Percentiles rank a stretch among this genome's conserved stretches.
phyloP scores from a whole-genome alignment of 169 alveolate species.

The Plasmodium coatneyi region DNA sequence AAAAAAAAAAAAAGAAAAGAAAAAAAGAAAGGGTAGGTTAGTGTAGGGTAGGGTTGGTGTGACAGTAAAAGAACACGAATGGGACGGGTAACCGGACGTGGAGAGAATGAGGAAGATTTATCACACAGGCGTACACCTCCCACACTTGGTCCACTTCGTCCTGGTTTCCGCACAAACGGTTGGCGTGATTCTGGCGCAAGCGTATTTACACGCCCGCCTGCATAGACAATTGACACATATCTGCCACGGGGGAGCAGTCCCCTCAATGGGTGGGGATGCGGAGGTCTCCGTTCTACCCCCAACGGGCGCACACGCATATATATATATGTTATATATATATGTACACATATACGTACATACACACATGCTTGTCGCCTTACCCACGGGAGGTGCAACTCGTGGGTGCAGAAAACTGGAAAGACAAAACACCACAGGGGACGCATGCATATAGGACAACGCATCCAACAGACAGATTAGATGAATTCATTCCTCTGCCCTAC shows the following conservation, averaged over 20 bases:
- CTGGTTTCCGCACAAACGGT: neutral
- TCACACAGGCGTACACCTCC: neutral
- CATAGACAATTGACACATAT: neutral
- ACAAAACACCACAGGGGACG: neutral
- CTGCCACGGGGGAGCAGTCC: neutral
- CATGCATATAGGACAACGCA: neutral
- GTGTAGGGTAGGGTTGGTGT: neutral
- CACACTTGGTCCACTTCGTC: neutral
- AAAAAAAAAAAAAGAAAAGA: neutral
- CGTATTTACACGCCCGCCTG: neutral
- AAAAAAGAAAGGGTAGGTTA: neutral
- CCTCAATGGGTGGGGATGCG: neutral
- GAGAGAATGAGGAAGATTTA: slow-evolving; percentile 1
- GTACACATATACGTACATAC: neutral
- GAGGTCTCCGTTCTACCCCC: neutral
- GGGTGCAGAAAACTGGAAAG: neutral
- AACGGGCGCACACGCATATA: neutral
- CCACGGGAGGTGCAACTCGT: neutral
- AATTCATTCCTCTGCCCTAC: neutral
- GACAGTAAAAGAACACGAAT: neutral
- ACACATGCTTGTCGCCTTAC: neutral
- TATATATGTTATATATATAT: neutral
- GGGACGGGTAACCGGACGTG: neutral
- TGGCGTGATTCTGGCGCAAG: neutral
- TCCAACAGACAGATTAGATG: neutral